Conservation (phyloP, 345 rosid species). For the Salix exigua region DNA sequence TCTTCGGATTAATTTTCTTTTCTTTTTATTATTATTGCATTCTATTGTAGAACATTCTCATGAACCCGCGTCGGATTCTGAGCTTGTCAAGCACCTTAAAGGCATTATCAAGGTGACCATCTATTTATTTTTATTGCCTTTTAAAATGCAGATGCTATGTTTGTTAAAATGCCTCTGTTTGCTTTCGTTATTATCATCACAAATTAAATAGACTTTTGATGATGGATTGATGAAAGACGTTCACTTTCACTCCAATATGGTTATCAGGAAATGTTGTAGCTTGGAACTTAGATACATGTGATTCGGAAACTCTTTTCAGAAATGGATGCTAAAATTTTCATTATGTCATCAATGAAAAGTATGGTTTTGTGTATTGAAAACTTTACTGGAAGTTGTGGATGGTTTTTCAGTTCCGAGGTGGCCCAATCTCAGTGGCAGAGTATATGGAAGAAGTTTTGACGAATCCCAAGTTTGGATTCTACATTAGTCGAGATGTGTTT, state of each 20-base stretch:
- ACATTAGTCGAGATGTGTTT: slow-evolving; percentile 86
- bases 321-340: not conserved
- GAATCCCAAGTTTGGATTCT: slow-evolving; percentile 83
- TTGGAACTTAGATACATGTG: not conserved
- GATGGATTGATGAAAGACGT: not conserved
- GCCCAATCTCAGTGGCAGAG: slow-evolving; percentile 88
- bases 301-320: not conserved
- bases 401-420: slow-evolving; percentile 68
- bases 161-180: slow-evolving; percentile 11
- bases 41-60: slow-evolving; percentile 58
- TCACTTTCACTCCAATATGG: not conserved
- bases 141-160: not conserved
- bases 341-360: not conserved
- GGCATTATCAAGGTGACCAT: slow-evolving; percentile 73
- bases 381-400: not conserved
- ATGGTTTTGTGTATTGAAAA: not conserved
- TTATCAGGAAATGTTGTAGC: not conserved
- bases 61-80: slow-evolving; percentile 51
- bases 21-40: not conserved
- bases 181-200: not conserved
- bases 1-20: not conserved
- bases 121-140: not conserved
- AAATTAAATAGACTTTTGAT: not conserved
- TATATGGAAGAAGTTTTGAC: slow-evolving; percentile 96
- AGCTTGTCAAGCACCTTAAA: slow-evolving; percentile 87